Percentiles rank a stretch among this genome's conserved stretches.
phyloP scores from a whole-genome alignment of 2,329 filamentous ascomycete genomes.

The Verticillium longisporum region DNA sequence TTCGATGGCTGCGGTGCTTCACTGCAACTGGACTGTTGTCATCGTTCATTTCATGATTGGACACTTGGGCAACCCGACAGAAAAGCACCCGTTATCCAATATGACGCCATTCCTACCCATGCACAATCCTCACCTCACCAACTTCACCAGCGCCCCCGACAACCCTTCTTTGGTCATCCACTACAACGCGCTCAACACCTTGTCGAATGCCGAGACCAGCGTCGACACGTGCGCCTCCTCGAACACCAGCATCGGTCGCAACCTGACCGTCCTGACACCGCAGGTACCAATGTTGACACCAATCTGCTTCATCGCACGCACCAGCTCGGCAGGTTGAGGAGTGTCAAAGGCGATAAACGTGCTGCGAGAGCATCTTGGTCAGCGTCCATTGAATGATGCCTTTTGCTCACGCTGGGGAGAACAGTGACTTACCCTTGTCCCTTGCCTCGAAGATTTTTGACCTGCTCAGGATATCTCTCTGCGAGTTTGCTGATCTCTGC shows the following conservation, averaged over 20 bases:
- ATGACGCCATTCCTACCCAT: neutral
- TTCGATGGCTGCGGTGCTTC: neutral
- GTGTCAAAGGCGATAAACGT: constrained; percentile 80
- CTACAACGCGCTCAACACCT: neutral
- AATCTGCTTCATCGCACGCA: constrained; percentile 62
- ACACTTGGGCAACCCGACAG: neutral
- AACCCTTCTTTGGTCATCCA: neutral
- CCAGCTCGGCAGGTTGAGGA: constrained; percentile 59
- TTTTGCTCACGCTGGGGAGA: neutral
- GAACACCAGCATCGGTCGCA: constrained; percentile 79
- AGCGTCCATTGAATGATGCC: neutral
- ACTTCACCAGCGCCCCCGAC: neutral
- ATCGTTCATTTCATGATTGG: neutral
- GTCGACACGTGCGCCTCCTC: constrained; percentile 54
- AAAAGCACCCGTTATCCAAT: neutral
- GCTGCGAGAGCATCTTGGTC: constrained; percentile 8
- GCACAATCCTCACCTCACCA: neutral
- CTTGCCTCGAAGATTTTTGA: constrained; percentile 70
- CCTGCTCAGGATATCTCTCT: constrained; percentile 59
- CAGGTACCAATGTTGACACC: constrained; percentile 76
- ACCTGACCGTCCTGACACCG: constrained; percentile 60
- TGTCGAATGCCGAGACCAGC: neutral
- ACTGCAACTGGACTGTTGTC: neutral
- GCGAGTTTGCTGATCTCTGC: constrained; percentile 55
- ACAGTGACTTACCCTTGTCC: constrained; percentile 44